Evolutionary conservation across 306 rosid genomes (phyloP), one percentile per base, ranked within the genome.

Genomic region (Comarum palustre): DNA sequence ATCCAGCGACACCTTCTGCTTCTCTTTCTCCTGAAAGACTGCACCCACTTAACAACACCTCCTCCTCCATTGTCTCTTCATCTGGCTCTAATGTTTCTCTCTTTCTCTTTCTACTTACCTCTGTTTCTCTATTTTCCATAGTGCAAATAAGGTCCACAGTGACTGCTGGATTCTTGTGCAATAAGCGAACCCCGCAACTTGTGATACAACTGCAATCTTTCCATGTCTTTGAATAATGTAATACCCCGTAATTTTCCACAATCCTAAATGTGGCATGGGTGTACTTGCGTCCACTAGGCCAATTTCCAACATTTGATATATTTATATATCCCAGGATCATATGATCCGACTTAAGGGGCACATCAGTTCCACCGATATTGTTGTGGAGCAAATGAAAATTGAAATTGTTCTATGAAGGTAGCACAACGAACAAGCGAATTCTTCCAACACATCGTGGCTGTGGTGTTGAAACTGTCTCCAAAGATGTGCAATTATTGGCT

Each of bases 391-490:
- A n/a, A n/a, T n/a, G n/a, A 1, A 8, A 52, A 3, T 4, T 20
- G 6, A 0, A 0, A 54, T 9, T 22, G n/a, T 54, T 1, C 60
- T 54, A 9, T 54, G 6, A 54, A 54, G 15, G 34, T 10, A 25
- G 17, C 14, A 4, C 0, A 25, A 1, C 17, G 25, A n/a, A n/a
- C n/a, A n/a, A n/a, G 62, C 0, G 8, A n/a, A 2, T 25, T 1
- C 16, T 2, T 13, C 14, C 5, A 0, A 2, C 10, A 25, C 17
- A 1, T 0, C 13, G 7, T 1, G 1, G 3, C 36, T 22, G 27
- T 10, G 62, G 62, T 20, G 4, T 55, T 24, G 6, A 55, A 55
- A 55, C 62, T 24, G 3, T 55, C 10, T 10, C 34, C 62, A 55
- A 24, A 22, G 32, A 29, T 55, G 34, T 55, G 62, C 62, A 55